A percentile compares a stretch with the other conserved stretches of the same genome.
phyloP scores from a whole-genome alignment of 1,284 basidiomycete species.

The Golubevia sp. region DNA sequence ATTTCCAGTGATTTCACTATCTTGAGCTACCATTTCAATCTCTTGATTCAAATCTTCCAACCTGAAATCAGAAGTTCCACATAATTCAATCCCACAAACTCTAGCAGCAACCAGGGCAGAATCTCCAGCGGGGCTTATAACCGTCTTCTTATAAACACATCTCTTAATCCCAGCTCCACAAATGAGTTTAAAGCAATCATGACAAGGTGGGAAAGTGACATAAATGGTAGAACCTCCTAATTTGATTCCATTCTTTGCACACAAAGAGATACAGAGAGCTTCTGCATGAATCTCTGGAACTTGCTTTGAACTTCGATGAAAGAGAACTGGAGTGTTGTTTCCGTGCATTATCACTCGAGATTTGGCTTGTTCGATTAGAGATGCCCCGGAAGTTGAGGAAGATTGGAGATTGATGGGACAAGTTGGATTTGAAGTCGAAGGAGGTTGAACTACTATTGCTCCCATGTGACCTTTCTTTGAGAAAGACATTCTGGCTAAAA shows the following conservation, averaged over 20 bases:
- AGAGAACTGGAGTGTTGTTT: slow-evolving; percentile 26
- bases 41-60: not conserved
- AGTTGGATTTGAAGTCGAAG: not conserved
- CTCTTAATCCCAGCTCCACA: slow-evolving; percentile 19
- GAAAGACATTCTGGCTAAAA: slow-evolving; percentile 11
- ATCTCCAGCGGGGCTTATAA: not conserved
- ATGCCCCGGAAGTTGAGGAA: not conserved
- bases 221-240: slow-evolving; percentile 25
- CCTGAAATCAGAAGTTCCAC: slow-evolving; percentile 7
- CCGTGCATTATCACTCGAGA: slow-evolving; percentile 19
- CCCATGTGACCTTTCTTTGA: slow-evolving; percentile 18
- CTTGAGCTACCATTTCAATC: not conserved
- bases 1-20: not conserved
- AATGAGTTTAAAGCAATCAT: slow-evolving; percentile 27
- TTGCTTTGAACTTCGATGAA: not conserved
- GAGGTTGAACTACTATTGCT: slow-evolving; percentile 9
- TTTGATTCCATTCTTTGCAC: slow-evolving; percentile 15
- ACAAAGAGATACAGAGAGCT: slow-evolving; percentile 26
- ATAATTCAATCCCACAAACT: not conserved
- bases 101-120: slow-evolving; percentile 8
- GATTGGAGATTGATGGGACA: not conserved
- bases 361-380: not conserved
- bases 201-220: slow-evolving; percentile 41
- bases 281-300: slow-evolving; percentile 38
- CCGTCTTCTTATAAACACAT: slow-evolving; percentile 29